Evolutionary conservation across 208 protist genomes (phyloP), one percentile per base, ranked within the genome.

Genomic region (Leptomonas seymouri): DNA sequence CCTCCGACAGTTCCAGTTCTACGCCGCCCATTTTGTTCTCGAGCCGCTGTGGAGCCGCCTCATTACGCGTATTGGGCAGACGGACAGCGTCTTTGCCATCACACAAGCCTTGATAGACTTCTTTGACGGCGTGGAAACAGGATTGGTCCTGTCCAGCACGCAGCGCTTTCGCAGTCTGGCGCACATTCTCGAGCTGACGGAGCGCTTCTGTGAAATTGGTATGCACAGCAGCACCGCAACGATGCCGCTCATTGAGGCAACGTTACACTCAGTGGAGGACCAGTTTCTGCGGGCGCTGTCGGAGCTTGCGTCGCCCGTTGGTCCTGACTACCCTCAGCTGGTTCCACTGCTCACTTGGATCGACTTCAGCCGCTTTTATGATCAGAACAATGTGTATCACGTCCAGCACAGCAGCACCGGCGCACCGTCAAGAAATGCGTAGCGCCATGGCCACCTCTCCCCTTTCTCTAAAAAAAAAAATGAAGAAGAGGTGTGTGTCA

Each of bases 1-100:
- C 67, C 69, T 96, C 20, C 84, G 87, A 7, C 91, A 96, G 70
- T 96, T 92, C 70, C 88, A 93, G 67, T 96, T 96, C 59, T 94
- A 91, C 62, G 88, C 91, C 2, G 81, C 86, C n/a, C 91, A 94
- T 49, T 91, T 94, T 78, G 88, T 96, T 63, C 68, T 96, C 30
- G 86, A 93, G 75, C 91, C 91, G 59, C 74, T 87, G 58, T 96
- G 91, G 91, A 78, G 79, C 48, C 79, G 82, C 18, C 80, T 96
- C 42, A 75, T 94, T 54, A n/a, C 41, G 12, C 80, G 80, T 15
- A 80, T 96, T 36, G 80, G 81, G 18, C 82, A 87, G 70, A 57
- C 88, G 1, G 85, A 93, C 28, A 87, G 79, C 59, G 78, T 96
- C 8, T 93, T 94, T 59, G 63, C 81, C 30, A 84, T 96, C 16